Base-by-base conservation (phyloP, 164 flowering plant species). In the Sextonia rubra region DNA sequence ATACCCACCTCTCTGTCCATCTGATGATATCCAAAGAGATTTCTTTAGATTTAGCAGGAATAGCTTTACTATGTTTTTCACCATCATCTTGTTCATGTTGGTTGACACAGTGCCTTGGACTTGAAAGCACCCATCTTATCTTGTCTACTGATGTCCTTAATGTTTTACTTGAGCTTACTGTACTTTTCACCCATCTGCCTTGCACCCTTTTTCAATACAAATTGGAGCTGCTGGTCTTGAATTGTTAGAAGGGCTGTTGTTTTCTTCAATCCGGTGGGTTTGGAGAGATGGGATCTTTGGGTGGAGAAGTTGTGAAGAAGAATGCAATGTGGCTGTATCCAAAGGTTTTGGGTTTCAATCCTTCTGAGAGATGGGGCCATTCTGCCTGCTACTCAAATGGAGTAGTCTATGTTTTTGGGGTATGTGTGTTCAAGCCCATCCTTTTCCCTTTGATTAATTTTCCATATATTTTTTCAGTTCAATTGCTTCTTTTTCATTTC, bases 291-390 rank as follows among this genome's bases (percentile, higher is more conserved):
- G 69, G 74, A 17, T 71, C 74, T 76, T 52, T 84, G 47, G 91
- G 81, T 70, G 82, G 71, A 74, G 89, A 82, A 72, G 73, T 58
- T 64, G 72, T 77, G 80, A 88, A 71, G 83, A 85, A 75, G 85
- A 87, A 86, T 77, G 88, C 97, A 87, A 92, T 91, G 98, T 94
- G 97, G 98, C 76, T 94, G 17, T 90, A 86, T 70, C 98, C 98
- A 65, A 91, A 86, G 81, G 85, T 86, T 61, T 68, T 80, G 71
- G 97, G 94, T 1, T 83, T 83, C 56, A 80, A 78, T 71, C 98
- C 97, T 79, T 83, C 93, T 70, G 92, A 92, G 75, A 90, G 98
- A 91, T 94, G 98, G 97, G 98, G 98, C 29, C 98, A 94, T 75
- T 87, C 97, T 71, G 89, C 97, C 81, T 92, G 94, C 77, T 88